Evolutionary conservation across 805 yeast genomes (phyloP), one percentile per base, ranked within the genome.

Genomic region (Nakazawaea sp.): DNA sequence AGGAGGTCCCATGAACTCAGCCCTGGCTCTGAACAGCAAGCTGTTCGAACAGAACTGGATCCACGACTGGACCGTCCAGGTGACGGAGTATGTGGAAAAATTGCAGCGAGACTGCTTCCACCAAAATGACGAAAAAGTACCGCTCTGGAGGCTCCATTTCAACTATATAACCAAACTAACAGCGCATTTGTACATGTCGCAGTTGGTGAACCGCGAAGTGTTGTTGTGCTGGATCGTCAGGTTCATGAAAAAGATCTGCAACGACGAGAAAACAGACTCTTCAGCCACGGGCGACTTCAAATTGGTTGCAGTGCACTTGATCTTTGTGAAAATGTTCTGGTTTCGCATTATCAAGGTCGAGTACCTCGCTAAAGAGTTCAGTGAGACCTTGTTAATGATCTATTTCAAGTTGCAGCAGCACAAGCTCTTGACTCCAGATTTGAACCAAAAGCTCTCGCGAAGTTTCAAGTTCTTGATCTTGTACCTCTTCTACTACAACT

Each of bases 31-130:
- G 2, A 19, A 18, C 17, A 15, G 24, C 17, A 27, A 30, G 10
- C 17, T 33, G 12, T 38, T 35, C 13, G 31, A 38, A 2, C 36
- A 55, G 4, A 49, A 69, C 33, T 81, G 96, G 87, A 64, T 81
- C 15, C 75, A 74, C 41, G 96, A 87, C 52, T 90, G 97, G 97
- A 84, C 97, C 0, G 83, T 78, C 29, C 94, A 84, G 45, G 78
- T 89, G 12, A 67, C 78, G 3, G 78, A 73, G 38, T 82, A 67
- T 46, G 47, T 80, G 10, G 76, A 70, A 43, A 66, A 67, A 44
- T 62, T 71, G 18, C 62, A 78, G 18, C 61, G 65, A 30, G 73
- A 68, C 12, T 61, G 61, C 47, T 55, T 52, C 20, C 26, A 34
- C 5, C n/a, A 31, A 17, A n/a, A 55, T 5, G 29, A 30, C 8